Base-by-base conservation (phyloP, 208 protist species). In the Angomonas ambiguus region DNA sequence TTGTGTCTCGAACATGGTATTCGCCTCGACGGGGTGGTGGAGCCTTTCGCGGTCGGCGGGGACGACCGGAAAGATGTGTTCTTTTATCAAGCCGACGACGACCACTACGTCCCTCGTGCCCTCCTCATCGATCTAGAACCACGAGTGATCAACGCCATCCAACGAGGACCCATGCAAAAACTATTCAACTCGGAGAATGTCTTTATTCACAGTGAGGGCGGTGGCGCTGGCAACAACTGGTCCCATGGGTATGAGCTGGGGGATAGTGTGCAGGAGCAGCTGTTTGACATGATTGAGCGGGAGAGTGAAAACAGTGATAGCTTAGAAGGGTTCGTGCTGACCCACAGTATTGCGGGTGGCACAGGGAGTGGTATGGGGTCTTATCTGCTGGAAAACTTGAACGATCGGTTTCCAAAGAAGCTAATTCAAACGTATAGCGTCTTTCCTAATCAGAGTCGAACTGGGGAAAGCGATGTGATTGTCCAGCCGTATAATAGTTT, bases 401-500 rank as follows among this genome's bases (percentile, higher is more conserved):
- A 97, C 68, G 99, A 99, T 68, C 86, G 95, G 22, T 98, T 96
- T 67, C 97, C 97, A 2, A 98, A 99, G 79, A 99, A 99, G 82
- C 76, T 99, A 2, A 97, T 99, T 41, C 97, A 99, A 76, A 99
- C 99, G 2, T 99, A 99, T 81, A 99, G 95, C 32, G 98, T 99
- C 13, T 99, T 99, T 72, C 98, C 98, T 2, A 89, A 93, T 69
- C 76, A 91, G 57, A 83, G 82, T 3, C 77, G 76, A 32, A 82
- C 77, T 4, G 85, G 82, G 11, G 84, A 88, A 41, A 88, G 73
- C 58, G 98, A 99, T 65, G 97, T 99, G 10, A 99, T 99, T 59
- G 98, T 99, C 33, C 98, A 99, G 80, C 98, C 98, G n/a, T 99
- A 99, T 85, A 99, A 99, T 76, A 97, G 96, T 20, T 63, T 99